Base-by-base conservation (phyloP, 768 basidiomycete genomes). In the Kwoniella europaea region DNA sequence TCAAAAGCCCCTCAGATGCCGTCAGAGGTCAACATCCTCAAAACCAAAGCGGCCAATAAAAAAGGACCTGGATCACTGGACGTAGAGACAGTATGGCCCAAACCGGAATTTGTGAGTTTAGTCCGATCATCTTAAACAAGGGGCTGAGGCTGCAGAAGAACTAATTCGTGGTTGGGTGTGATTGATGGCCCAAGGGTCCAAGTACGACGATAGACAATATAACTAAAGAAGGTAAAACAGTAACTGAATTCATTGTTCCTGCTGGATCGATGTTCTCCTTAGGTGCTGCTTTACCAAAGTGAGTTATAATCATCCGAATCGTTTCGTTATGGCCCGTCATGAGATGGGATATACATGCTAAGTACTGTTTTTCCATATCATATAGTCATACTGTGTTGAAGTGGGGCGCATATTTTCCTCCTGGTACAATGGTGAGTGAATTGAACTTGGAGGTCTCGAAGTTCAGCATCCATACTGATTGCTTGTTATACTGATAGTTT, bases 261-360 rank as follows among this genome's bases (percentile, higher is more conserved):
- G 79, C 79, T 22, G 79, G 79, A 50, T 72, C 71, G 18, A 81
- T 81, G 79, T 81, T 81, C 52, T 69, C 76, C 9, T 67, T 81
- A 2, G 79, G 79, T n/a, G 76, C 72, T 20, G 77, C 75, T 59
- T 57, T 74, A 24, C 75, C 75, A 6, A 71, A 71, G 65, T 70
- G 55, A 65, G 68, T 69, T 1, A 10, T 13, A 9, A 20, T 27
- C 12, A 20, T 13, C 4, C 13, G 6, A 15, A 52, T 52, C 50
- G 50, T 52, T 3, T 7, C 6, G 50, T 27, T 27, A 27, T 27
- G 27, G 27, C 27, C 27, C 27, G 27, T 27, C 4, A 27, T 27
- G 27, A 35, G 35, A 35, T 35, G 35, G 5, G 35, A 35, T 50
- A 15, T 50, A 50, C 46, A 50, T 13, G 35, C 35, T 35, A 6